Evolutionary conservation across 1,284 basidiomycete species (phyloP).

Genomic region (Malassezia caprae): DNA sequence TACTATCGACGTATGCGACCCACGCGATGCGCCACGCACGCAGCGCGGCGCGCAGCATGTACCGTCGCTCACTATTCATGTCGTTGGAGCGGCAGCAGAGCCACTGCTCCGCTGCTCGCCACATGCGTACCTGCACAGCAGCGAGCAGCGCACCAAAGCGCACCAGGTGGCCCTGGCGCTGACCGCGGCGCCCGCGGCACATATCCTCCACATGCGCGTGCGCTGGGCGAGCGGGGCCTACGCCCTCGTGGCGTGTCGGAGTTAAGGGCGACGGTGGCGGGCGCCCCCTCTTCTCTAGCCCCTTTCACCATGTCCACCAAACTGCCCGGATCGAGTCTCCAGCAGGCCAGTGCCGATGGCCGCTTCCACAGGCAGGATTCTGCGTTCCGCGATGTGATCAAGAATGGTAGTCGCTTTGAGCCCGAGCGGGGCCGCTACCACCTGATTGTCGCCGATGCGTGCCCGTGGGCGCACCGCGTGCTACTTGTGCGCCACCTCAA

Average conservation of each 20-base stretch:
- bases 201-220: not conserved
- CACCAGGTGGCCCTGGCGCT: not conserved
- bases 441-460: constrained; percentile 40
- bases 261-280: not conserved
- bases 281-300: too few species aligned
- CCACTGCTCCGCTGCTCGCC: not conserved
- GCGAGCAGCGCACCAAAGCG: not conserved
- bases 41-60: constrained; percentile 1
- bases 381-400: constrained; percentile 63
- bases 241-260: not conserved
- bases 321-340: constrained; percentile 36
- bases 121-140: not conserved
- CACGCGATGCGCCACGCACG: not conserved
- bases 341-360: constrained; percentile 57
- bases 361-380: constrained; percentile 68
- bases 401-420: constrained; percentile 62
- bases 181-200: not conserved
- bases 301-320: not conserved
- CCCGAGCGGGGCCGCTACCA: constrained; percentile 64
- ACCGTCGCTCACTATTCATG: not conserved
- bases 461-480: constrained; percentile 82
- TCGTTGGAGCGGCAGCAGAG: not conserved
- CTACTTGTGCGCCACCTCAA: constrained; percentile 82
- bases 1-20: not conserved
- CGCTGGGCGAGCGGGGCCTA: not conserved